Evolutionary conservation across 176 grass and related monocot genomes (phyloP).

Genomic region (Carex littledalei): DNA sequence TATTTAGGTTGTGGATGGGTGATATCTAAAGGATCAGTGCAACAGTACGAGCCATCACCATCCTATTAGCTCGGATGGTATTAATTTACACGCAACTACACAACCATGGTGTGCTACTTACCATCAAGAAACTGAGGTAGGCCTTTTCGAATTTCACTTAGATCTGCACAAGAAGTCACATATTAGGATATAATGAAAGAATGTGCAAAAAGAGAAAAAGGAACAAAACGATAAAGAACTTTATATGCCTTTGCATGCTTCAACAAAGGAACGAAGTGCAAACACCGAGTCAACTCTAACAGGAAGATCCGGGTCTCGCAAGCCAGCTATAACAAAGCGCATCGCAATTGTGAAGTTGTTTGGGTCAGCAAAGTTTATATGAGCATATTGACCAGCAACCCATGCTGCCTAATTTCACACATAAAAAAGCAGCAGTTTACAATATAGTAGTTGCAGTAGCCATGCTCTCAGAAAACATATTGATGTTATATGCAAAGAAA

Average conservation of each 20-base stretch:
- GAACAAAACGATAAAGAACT: neutral
- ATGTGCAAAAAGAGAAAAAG: neutral
- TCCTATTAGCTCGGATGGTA: neutral
- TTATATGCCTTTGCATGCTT: constrained; percentile 74
- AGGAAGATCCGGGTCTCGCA: constrained; percentile 77
- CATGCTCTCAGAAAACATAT: neutral
- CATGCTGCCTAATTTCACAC: constrained; percentile 60
- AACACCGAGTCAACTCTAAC: constrained; percentile 93
- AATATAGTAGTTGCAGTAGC: neutral
- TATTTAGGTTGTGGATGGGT: neutral
- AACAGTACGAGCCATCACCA: neutral
- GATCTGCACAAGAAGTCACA: constrained; percentile 41
- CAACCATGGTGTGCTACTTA: constrained; percentile 27
- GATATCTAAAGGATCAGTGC: neutral
- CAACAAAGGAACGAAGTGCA: constrained; percentile 84
- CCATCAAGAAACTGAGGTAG: constrained; percentile 93
- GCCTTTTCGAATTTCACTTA: constrained; percentile 68
- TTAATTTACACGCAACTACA: neutral
- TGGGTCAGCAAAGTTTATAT: constrained; percentile 63
- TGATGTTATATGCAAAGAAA: neutral
- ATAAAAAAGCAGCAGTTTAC: neutral
- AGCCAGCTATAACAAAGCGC: constrained; percentile 56
- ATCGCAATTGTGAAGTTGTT: constrained; percentile 61
- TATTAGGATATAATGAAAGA: neutral
- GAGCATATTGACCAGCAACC: constrained; percentile 96